Evolutionary conservation across 805 yeast genomes (phyloP), one percentile per base, ranked within the genome.

Genomic region (Saccharomycopsis javanensis): DNA sequence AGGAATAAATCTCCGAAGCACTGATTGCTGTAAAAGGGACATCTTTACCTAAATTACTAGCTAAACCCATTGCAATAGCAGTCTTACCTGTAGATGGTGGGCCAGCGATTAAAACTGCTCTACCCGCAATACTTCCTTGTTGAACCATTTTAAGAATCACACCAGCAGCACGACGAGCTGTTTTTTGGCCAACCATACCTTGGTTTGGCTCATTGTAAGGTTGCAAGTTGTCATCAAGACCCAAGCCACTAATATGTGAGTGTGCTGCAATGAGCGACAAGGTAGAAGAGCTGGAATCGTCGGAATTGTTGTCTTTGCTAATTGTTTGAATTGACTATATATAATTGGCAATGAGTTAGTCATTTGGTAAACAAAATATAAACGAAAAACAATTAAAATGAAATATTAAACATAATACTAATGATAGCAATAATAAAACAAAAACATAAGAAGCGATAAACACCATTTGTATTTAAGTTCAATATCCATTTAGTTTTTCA

Each of bases 1-100:
- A 79, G 4, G 96, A 88, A 67, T 82, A 94, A 60, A 94, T 81
- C 73, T 94, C 99, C 33, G 96, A 85, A 3, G 97, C 99, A 8
- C 96, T 92, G 69, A 94, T 79, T 8, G 96, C 89, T 45, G 97
- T 92, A 71, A 94, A 94, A 42, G 99, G 99, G 59, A 94, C 97
- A 61, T 72, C 77, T 33, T 66, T 68, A 8, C 85, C 85, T 64
- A 86, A 74, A 55, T 81, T 83, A 68, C 86, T 91, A 2, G 90
- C 79, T 45, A 86, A 76, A 16, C 97, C 99, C 86, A 90, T 86
- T 13, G 99, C 99, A 65, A 94, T 81, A 38, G 99, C 99, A 2
- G 99, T 94, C 71, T 94, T 94, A 71, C 99, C 99, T 0, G 99
- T 94, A 13, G 96, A 88, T 30, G 99, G 99, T 10, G 98, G 98